Evolutionary conservation across 371 early-diverging fungal genomes (phyloP).

Genomic region (Mucor saturninus): DNA sequence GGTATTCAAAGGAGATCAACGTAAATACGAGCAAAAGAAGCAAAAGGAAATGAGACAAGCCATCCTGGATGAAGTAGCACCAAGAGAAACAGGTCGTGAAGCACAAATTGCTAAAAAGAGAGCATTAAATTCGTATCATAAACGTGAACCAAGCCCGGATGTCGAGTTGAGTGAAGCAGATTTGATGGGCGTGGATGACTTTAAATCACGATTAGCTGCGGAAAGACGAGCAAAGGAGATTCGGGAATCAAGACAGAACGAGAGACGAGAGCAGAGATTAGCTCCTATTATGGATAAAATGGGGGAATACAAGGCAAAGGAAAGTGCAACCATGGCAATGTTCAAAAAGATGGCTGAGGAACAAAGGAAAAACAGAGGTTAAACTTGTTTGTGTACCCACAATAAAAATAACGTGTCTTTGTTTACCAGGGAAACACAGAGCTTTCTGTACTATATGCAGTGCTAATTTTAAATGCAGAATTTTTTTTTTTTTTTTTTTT

Average conservation of each 20-base stretch:
- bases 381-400: not conserved
- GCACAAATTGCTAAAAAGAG: constrained; percentile 71
- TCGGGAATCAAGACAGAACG: constrained; percentile 47
- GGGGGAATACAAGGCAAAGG: constrained; percentile 64
- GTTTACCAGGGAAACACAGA: not conserved
- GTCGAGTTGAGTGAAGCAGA: constrained; percentile 76
- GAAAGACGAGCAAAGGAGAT: constrained; percentile 51
- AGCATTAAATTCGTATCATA: constrained; percentile 66
- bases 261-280: constrained; percentile 41
- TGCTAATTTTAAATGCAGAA: too few species aligned
- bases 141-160: constrained; percentile 75
- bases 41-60: constrained; percentile 61
- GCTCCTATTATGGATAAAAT: constrained; percentile 52
- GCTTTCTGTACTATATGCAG: not conserved
- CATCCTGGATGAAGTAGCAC: constrained; percentile 80
- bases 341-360: constrained; percentile 68
- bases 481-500: too few species aligned
- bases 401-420: not conserved
- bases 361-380: constrained; percentile 31
- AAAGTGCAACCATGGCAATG: constrained; percentile 73
- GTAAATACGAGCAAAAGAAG: constrained; percentile 58
- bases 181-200: constrained; percentile 72
- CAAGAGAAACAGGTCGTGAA: constrained; percentile 82
- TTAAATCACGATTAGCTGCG: constrained; percentile 56
- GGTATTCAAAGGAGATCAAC: constrained; percentile 25